Evolutionary conservation across 2,329 filamentous ascomycete species (phyloP).

Genomic region (Elsinoe australis): DNA sequence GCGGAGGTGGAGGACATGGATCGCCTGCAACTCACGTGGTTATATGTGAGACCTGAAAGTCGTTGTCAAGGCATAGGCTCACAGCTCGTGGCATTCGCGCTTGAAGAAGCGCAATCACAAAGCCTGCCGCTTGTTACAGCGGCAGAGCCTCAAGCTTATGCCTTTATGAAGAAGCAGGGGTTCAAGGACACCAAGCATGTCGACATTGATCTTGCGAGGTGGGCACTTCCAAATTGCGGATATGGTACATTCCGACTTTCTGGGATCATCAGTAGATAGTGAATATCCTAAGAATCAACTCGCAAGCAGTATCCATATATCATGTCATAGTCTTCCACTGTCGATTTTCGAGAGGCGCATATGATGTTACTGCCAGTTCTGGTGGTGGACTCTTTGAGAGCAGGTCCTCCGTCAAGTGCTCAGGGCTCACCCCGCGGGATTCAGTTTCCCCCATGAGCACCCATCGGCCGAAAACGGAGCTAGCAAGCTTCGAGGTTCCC

Average conservation of each 20-base stretch:
- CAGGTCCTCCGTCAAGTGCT: too few relatives aligned
- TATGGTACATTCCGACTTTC: neutral
- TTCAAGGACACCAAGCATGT: constrained; percentile 2
- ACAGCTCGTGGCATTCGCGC: neutral
- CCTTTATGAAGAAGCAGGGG: constrained; percentile 1
- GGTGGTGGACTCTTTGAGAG: too few relatives aligned
- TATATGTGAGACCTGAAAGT: constrained; percentile 2
- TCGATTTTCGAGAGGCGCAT: too few relatives aligned
- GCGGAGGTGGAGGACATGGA: neutral
- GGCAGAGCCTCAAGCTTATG: neutral
- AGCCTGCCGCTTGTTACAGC: neutral
- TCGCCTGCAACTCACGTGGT: neutral
- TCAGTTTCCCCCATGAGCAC: too few relatives aligned
- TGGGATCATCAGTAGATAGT: neutral
- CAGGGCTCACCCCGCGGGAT: too few relatives aligned
- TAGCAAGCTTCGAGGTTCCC: neutral
- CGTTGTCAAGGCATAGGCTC: neutral
- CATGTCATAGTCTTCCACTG: too few relatives aligned
- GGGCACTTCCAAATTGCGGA: neutral
- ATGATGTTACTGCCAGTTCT: too few relatives aligned
- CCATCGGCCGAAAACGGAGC: neutral
- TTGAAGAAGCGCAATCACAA: neutral
- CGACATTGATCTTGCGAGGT: neutral
- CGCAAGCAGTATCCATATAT: too few relatives aligned
- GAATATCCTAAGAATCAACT: neutral